phyloP scores from a whole-genome alignment of 306 rosid species.

The Comarum palustre region DNA sequence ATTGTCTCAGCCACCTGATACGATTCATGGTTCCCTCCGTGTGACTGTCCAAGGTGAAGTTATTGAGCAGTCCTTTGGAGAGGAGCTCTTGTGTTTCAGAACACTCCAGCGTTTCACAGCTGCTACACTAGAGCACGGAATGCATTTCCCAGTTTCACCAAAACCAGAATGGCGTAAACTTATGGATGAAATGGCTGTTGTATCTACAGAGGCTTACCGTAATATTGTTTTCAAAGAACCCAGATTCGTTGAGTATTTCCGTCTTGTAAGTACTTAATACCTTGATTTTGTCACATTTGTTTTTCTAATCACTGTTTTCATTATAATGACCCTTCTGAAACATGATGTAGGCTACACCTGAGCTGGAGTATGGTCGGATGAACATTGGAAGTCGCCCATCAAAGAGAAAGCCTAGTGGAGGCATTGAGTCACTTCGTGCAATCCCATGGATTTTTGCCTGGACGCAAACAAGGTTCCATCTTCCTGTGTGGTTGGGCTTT shows the following conservation, averaged over 20 bases:
- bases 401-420: constrained; percentile 94
- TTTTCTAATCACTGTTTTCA: not conserved
- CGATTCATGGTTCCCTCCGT: constrained; percentile 92
- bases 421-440: constrained; percentile 97
- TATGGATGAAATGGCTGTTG: constrained; percentile 88
- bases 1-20: constrained; percentile 93
- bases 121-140: constrained; percentile 92
- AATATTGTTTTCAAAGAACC: constrained; percentile 88
- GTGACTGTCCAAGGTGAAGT: constrained; percentile 98
- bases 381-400: constrained; percentile 97
- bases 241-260: constrained; percentile 90
- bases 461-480: constrained; percentile 98
- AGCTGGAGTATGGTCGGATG: constrained; percentile 97
- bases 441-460: constrained; percentile 99
- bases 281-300: constrained; percentile 6
- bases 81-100: constrained; percentile 87
- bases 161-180: constrained; percentile 91
- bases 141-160: constrained; percentile 70
- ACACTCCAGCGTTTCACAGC: constrained; percentile 94
- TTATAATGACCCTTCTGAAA: constrained; percentile 11
- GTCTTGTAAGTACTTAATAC: constrained; percentile 59
- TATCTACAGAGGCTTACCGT: constrained; percentile 90
- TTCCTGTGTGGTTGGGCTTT: constrained; percentile 96
- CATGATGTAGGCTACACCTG: constrained; percentile 78
- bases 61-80: constrained; percentile 91